Evolutionary conservation across 176 grass and related monocot species (phyloP), one percentile per base, ranked within the genome.

Genomic region (Stipa capillata): DNA sequence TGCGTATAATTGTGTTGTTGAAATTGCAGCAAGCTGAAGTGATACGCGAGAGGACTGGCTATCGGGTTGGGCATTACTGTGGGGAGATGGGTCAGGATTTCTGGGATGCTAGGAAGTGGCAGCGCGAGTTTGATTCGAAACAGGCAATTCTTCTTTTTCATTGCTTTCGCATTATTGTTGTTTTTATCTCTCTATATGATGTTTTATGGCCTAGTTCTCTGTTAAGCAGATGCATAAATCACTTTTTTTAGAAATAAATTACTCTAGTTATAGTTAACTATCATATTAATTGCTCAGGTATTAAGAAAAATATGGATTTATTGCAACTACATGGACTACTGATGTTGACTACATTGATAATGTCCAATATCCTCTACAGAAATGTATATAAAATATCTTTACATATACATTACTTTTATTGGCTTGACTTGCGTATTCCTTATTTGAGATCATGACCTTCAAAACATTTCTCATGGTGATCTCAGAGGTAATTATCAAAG

Each of bases 61-160:
- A 83, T 85, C 69, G 60, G 41, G 96, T 99, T 53, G 96, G 96
- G 15, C 96, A 99, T 85, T 99, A 99, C 58, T 99, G 96, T 2
- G 96, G 96, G 13, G 96, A 99, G 92, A 95, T 94, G 90, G 92
- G 96, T 56, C 96, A 99, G 66, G 96, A 99, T 93, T 99, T 99
- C 83, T 99, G 96, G 96, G 96, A 99, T 85, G 69, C 88, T 59
- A 84, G 89, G 60, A 95, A 94, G 65, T 99, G 96, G 96, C 96
- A 93, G 34, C 90, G 96, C 6, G 96, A 99, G 77, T 99, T 99
- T 69, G 96, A 95, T 79, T 99, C 88, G 11, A 99, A 95, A 62
- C 86, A 99, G 92, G 95, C 82, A 92, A 83, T 65, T 41, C 23
- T 89, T 60, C 44, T 5, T 65, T 33, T 20, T 17, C 51, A 59